A percentile compares a stretch with the other conserved stretches of the same genome.
Conservation (phyloP, 495 filamentous ascomycete species). For the Lindgomyces ingoldianus region DNA sequence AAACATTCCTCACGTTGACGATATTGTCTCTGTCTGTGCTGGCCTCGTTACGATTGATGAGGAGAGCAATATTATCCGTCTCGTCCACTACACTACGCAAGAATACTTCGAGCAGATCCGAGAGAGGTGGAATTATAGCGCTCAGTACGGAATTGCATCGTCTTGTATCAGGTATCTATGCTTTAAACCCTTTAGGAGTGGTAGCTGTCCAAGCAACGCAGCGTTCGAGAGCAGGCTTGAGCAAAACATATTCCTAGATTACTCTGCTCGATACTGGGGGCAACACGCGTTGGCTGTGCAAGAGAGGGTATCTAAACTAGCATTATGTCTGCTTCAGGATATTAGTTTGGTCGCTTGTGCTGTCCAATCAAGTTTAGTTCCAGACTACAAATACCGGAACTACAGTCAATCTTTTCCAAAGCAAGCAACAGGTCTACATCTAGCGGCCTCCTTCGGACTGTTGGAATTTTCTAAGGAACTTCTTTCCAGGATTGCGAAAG, state of each 20-base stretch:
- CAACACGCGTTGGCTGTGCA: slow-evolving; percentile 43
- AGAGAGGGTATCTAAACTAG: slow-evolving; percentile 33
- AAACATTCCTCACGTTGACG: slow-evolving; percentile 45
- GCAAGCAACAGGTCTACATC: not conserved
- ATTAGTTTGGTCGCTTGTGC: slow-evolving; percentile 1
- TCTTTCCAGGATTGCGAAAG: too few species aligned
- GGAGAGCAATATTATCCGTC: slow-evolving; percentile 51
- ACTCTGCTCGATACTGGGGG: slow-evolving; percentile 52
- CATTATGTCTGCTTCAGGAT: not conserved
- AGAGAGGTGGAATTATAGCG: slow-evolving; percentile 44
- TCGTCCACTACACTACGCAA: slow-evolving; percentile 60
- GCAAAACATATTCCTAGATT: slow-evolving; percentile 46
- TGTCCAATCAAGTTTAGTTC: not conserved
- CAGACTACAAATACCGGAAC: not conserved
- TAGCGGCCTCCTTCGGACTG: slow-evolving; percentile 2
- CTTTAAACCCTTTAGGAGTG: slow-evolving; percentile 44
- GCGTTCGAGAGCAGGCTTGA: slow-evolving; percentile 39
- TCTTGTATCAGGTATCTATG: slow-evolving; percentile 52
- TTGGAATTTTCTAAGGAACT: not conserved
- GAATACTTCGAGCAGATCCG: slow-evolving; percentile 52
- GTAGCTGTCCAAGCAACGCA: slow-evolving; percentile 37
- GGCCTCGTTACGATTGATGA: slow-evolving; percentile 56
- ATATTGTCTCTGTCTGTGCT: slow-evolving; percentile 53
- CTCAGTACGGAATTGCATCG: slow-evolving; percentile 42
- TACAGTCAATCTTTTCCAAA: slow-evolving; percentile 1